Percentiles rank a stretch among this genome's conserved stretches.
Conservation (phyloP, 1,139 yeast genomes). For the Saccharomycopsis phalli region DNA sequence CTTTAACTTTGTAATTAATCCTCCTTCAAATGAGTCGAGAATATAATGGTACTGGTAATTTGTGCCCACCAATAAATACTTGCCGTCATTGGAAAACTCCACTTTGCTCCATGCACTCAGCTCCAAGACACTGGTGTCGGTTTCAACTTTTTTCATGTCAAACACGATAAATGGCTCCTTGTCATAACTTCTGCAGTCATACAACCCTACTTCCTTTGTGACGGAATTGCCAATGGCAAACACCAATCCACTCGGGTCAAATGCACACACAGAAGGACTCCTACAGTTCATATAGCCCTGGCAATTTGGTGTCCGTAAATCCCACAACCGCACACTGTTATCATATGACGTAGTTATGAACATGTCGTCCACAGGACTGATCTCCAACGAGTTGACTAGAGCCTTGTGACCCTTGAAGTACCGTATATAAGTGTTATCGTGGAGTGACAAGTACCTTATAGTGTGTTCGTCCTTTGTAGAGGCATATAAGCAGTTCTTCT, state of each 20-base stretch:
- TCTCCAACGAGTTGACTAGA: constrained; percentile 62
- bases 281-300: constrained; percentile 56
- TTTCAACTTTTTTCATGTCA: constrained; percentile 32
- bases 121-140: constrained; percentile 16
- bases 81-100: constrained; percentile 82
- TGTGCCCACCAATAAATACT: constrained; percentile 59
- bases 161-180: constrained; percentile 43
- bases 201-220: constrained; percentile 44
- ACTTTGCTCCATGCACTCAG: constrained; percentile 46
- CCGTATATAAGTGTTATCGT: constrained; percentile 70
- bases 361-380: constrained; percentile 63
- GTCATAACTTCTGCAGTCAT: constrained; percentile 51
- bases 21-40: constrained; percentile 67
- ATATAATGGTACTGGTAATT: constrained; percentile 45
- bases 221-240: constrained; percentile 60
- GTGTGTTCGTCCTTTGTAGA: constrained; percentile 74
- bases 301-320: constrained; percentile 51
- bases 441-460: constrained; percentile 64
- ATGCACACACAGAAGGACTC: constrained; percentile 50
- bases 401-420: constrained; percentile 84
- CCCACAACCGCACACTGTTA: constrained; percentile 82
- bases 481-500: constrained; percentile 69
- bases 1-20: constrained; percentile 40
- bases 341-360: constrained; percentile 69
- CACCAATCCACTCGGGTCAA: constrained; percentile 78